phyloP scores from a whole-genome alignment of 441 rosid genomes.

The Bocquillonia castaneifolia region DNA sequence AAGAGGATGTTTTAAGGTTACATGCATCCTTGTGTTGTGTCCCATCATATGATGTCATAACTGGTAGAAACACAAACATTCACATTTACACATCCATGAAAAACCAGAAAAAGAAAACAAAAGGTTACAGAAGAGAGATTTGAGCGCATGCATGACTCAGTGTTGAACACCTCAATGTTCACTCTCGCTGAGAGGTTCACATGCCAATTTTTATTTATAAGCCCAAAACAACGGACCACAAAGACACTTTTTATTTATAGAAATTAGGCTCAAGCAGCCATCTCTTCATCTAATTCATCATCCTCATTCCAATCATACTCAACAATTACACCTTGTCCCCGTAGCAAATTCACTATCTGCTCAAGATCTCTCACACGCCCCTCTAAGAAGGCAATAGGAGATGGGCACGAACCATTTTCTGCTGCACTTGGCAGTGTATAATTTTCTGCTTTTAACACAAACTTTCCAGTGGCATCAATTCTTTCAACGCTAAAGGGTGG shows the following conservation, averaged over 20 bases:
- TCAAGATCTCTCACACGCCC: constrained; percentile 38
- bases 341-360: constrained; percentile 42
- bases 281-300: constrained; percentile 42
- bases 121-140: no score
- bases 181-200: background rate
- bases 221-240: background rate
- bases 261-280: constrained; percentile 10
- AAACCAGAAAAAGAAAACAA: no score
- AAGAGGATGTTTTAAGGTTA: no score
- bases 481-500: constrained; percentile 40
- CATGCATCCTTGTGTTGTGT: no score
- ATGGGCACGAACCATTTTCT: constrained; percentile 13
- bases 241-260: background rate
- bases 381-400: constrained; percentile 11
- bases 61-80: no score
- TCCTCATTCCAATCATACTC: constrained; percentile 38
- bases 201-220: background rate
- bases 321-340: constrained; percentile 34
- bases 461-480: constrained; percentile 39
- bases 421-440: constrained; percentile 29
- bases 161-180: no score
- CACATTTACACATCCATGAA: no score
- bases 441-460: constrained; percentile 40
- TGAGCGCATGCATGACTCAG: no score
- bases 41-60: no score